phyloP scores from a whole-genome alignment of 768 basidiomycete species.

The Amanita molliuscula region DNA sequence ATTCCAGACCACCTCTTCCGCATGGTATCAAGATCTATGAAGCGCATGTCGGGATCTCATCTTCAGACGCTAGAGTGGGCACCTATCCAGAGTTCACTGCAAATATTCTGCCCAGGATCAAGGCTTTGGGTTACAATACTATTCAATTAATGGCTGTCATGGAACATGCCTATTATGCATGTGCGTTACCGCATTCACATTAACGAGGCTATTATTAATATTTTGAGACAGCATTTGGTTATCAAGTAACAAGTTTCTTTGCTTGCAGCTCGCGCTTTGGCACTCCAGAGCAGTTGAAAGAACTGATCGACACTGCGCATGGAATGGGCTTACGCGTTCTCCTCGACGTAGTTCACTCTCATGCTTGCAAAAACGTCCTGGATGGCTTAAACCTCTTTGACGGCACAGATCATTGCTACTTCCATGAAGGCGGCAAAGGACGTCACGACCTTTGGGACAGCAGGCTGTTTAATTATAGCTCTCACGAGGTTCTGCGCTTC shows the following conservation, averaged over 20 bases:
- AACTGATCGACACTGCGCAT: conserved; percentile 92
- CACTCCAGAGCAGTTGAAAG: conserved; percentile 90
- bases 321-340: conserved; percentile 87
- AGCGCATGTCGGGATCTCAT: conserved; percentile 96
- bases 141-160: conserved; percentile 99
- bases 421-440: conserved; percentile 88
- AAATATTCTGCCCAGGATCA: conserved; percentile 79
- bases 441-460: conserved; percentile 97
- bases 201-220: conserved; percentile 6
- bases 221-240: conserved; percentile 75
- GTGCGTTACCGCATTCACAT: conserved; percentile 33
- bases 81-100: conserved; percentile 93
- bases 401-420: conserved; percentile 95
- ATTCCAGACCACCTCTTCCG: conserved; percentile 56
- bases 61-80: conserved; percentile 77
- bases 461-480: conserved; percentile 92
- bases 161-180: conserved; percentile 98
- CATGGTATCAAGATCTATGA: conserved; percentile 81
- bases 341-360: conserved; percentile 95
- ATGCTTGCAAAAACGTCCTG: conserved; percentile 94
- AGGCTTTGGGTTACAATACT: conserved; percentile 87
- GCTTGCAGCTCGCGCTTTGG: conserved; percentile 96
- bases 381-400: conserved; percentile 96
- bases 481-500: conserved; percentile 92
- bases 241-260: conserved; percentile 97